Conservation (phyloP, 2,329 filamentous ascomycete species). For the Aureobasidium sp. region DNA sequence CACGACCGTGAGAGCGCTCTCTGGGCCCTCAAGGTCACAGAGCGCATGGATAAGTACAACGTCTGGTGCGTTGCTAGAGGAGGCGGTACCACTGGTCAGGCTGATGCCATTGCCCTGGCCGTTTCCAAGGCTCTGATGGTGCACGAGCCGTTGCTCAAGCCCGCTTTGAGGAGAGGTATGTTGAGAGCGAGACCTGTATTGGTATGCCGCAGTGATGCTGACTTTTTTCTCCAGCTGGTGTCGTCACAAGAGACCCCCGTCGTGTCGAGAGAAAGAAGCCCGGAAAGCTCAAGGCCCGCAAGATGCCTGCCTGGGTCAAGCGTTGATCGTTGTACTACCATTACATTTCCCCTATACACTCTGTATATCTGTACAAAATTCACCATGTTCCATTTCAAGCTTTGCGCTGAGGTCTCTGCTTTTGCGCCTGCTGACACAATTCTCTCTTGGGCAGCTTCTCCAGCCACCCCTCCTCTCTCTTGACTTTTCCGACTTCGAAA, state of each 20-base stretch:
- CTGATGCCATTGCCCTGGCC: slow-evolving; percentile 86
- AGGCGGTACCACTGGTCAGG: slow-evolving; percentile 89
- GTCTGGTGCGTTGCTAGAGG: slow-evolving; percentile 80
- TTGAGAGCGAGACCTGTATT: slow-evolving; percentile 18
- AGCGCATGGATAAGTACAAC: slow-evolving; percentile 92
- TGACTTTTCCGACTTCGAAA: slow-evolving; percentile 67
- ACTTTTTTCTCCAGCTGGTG: slow-evolving; percentile 62
- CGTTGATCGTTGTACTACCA: slow-evolving; percentile 34
- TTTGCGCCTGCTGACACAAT: slow-evolving; percentile 65
- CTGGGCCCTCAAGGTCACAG: slow-evolving; percentile 79
- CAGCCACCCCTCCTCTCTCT: slow-evolving; percentile 55
- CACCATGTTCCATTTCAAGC: neutral
- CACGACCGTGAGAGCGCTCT: slow-evolving; percentile 93
- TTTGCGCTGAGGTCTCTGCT: slow-evolving; percentile 51
- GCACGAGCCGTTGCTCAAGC: slow-evolving; percentile 89
- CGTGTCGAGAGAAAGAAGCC: slow-evolving; percentile 97
- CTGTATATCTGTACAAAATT: slow-evolving; percentile 14
- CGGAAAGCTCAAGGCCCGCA: slow-evolving; percentile 91
- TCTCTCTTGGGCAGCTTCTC: slow-evolving; percentile 50
- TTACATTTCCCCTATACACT: neutral
- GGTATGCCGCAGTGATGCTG: slow-evolving; percentile 32
- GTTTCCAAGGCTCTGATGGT: slow-evolving; percentile 80
- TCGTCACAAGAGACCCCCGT: slow-evolving; percentile 83
- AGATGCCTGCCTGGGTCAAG: slow-evolving; percentile 98
- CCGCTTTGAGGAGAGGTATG: slow-evolving; percentile 81